Evolutionary conservation across 2,329 filamentous ascomycete genomes (phyloP), one percentile per base, ranked within the genome.

Genomic region (Orbilia oligospora): DNA sequence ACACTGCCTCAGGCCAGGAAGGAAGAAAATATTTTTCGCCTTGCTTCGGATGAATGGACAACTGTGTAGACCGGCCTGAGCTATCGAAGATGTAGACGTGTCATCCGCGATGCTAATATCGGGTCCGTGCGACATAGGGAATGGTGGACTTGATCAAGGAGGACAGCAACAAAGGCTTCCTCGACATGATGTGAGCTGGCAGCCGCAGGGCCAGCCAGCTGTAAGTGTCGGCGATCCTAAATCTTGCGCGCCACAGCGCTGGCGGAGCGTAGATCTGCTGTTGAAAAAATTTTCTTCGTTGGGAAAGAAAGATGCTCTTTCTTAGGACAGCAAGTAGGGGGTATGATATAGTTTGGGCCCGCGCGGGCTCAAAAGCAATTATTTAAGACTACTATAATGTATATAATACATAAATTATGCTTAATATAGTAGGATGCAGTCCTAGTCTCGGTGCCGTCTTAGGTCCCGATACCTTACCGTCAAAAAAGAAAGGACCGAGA

Each of bases 141-240:
- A 99, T 99, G 96, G 85, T 96, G 69, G 94, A 97, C 36, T 86
- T 99, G 82, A 97, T 99, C 83, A 92, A 93, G 83, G 92, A 94
- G 82, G 96, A 99, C 84, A 93, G 94, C 8, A 94, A 97, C 84
- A 97, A 97, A 86, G 90, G 91, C 16, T 92, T 99, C 80, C 90
- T 93, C 80, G 94, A 97, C 84, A 86, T 99, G 73, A 77, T 77
- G 73, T 77, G 44, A 71, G 16, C 27, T 41, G 24, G 65, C 48
- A 55, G 1, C 51, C 4, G 5, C 48, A 14, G 10, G 48, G 18
- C 48, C 20, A 14, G 48, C 22, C 48, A 24, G 48, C 16, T 27
- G 18, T 14, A 46, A 46, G 6, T 1, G 6, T 12, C n/a, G n/a
- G 44, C n/a, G 12, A 20, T 46, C 44, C 44, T 20, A 20, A 5